A percentile compares a stretch with the other conserved stretches of the same genome.
Conservation (phyloP, 2,329 filamentous ascomycete species). For the Epichloe sp. region DNA sequence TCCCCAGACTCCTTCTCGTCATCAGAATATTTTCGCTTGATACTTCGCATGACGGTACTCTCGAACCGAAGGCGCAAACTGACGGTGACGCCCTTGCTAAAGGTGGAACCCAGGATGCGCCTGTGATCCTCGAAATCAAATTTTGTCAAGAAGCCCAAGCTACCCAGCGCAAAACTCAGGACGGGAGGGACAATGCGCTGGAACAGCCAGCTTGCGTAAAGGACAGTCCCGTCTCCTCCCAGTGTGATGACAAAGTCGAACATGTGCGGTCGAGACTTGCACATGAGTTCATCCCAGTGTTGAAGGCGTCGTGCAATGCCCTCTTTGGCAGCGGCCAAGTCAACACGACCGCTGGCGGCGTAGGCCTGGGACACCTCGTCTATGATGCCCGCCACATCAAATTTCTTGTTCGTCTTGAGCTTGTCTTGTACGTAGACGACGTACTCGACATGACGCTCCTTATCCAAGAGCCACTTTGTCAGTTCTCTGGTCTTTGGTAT, state of each 20-base stretch:
- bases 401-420: conserved; percentile 56
- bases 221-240: conserved; percentile 89
- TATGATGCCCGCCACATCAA: conserved; percentile 58
- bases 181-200: conserved; percentile 91
- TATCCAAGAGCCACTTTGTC: conserved; percentile 65
- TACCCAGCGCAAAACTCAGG: conserved; percentile 80
- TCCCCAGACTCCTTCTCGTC: conserved; percentile 17
- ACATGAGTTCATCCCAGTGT: conserved; percentile 77
- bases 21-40: conserved; percentile 27
- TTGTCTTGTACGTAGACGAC: conserved; percentile 74
- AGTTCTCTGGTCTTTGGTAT: conserved; percentile 67
- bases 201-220: conserved; percentile 95
- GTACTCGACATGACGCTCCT: conserved; percentile 53
- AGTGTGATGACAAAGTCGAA: conserved; percentile 92
- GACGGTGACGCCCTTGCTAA: conserved; percentile 75
- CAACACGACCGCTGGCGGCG: conserved; percentile 20
- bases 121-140: conserved; percentile 77
- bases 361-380: conserved; percentile 41
- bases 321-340: conserved; percentile 20
- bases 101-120: conserved; percentile 55
- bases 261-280: conserved; percentile 61
- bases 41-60: conserved; percentile 80
- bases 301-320: conserved; percentile 43
- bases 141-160: conserved; percentile 88
- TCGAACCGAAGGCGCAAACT: conserved; percentile 83